Evolutionary conservation across 768 basidiomycete species (phyloP).

Genomic region (Pleurotus platypus): DNA sequence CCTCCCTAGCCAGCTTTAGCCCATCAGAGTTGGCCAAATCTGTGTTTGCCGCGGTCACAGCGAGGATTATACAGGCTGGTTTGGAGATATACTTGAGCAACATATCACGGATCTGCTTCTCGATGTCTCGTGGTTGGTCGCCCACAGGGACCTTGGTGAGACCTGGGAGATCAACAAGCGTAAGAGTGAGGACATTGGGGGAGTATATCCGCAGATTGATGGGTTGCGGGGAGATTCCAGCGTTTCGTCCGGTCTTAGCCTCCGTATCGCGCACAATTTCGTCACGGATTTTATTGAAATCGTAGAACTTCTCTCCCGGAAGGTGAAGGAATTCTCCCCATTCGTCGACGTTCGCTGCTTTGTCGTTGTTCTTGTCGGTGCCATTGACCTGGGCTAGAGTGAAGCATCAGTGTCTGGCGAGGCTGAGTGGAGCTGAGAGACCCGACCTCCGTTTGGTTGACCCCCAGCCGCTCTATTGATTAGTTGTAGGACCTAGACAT

Average conservation of each 20-base stretch:
- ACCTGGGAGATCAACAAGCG: slow-evolving; percentile 96
- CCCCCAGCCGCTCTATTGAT: slow-evolving; percentile 72
- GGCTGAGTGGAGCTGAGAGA: slow-evolving; percentile 16
- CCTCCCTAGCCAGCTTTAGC: slow-evolving; percentile 91
- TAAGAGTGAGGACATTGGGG: slow-evolving; percentile 94
- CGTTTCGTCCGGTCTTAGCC: slow-evolving; percentile 97
- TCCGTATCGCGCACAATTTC: slow-evolving; percentile 98
- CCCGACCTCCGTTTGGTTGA: slow-evolving; percentile 34
- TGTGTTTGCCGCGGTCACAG: slow-evolving; percentile 92
- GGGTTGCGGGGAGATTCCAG: slow-evolving; percentile 94
- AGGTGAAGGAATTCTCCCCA: slow-evolving; percentile 99
- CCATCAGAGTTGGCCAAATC: slow-evolving; percentile 99
- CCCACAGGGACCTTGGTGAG: slow-evolving; percentile 94
- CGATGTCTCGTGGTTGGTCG: slow-evolving; percentile 95
- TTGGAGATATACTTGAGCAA: slow-evolving; percentile 92
- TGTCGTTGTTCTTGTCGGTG: slow-evolving; percentile 53
- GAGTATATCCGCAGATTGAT: slow-evolving; percentile 98
- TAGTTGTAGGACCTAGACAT: slow-evolving; percentile 80
- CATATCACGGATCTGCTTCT: slow-evolving; percentile 97
- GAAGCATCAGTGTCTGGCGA: slow-evolving; percentile 12
- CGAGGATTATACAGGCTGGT: slow-evolving; percentile 93
- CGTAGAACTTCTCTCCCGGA: slow-evolving; percentile 95
- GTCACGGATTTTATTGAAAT: slow-evolving; percentile 94
- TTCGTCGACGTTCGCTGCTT: slow-evolving; percentile 85
- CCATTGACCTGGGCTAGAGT: slow-evolving; percentile 40